Evolutionary conservation across 495 filamentous ascomycete genomes (phyloP).

Genomic region (Cetradonia linearis): DNA sequence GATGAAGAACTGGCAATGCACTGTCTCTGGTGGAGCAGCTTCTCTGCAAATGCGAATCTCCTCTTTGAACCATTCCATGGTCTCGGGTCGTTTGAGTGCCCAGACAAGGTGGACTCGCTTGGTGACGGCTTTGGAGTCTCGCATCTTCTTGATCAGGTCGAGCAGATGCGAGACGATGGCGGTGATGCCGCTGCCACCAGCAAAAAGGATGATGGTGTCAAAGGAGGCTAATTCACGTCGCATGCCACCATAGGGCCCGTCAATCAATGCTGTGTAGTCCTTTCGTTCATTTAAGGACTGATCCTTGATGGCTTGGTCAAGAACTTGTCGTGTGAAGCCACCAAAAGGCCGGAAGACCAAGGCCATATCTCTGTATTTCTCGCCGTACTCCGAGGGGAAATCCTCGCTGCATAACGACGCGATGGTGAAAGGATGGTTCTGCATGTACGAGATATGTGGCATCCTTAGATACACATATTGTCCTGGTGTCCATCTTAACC

Average conservation of each 20-base stretch:
- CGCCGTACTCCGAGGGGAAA: slow-evolving; percentile 79
- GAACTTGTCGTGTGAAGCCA: slow-evolving; percentile 75
- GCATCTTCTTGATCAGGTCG: slow-evolving; percentile 87
- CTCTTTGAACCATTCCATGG: slow-evolving; percentile 97
- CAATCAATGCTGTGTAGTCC: slow-evolving; percentile 80
- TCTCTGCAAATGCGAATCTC: slow-evolving; percentile 84
- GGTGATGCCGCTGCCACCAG: slow-evolving; percentile 89
- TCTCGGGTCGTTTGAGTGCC: slow-evolving; percentile 80
- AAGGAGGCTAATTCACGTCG: slow-evolving; percentile 83
- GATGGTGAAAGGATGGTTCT: slow-evolving; percentile 95
- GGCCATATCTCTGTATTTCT: slow-evolving; percentile 75
- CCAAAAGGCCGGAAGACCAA: slow-evolving; percentile 85
- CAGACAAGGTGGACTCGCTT: slow-evolving; percentile 83
- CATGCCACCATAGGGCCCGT: slow-evolving; percentile 93
- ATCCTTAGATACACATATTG: slow-evolving; percentile 93
- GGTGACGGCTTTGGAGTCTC: slow-evolving; percentile 84
- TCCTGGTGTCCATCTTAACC: slow-evolving; percentile 85
- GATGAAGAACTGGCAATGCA: slow-evolving; percentile 90
- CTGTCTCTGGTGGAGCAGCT: slow-evolving; percentile 67
- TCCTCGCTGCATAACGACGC: slow-evolving; percentile 79
- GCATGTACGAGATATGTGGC: slow-evolving; percentile 77
- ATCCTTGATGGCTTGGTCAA: slow-evolving; percentile 65
- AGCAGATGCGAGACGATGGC: slow-evolving; percentile 83
- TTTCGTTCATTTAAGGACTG: slow-evolving; percentile 55
- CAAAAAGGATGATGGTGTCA: slow-evolving; percentile 84